Evolutionary conservation across 2,329 filamentous ascomycete species (phyloP).

Genomic region (Cladophialophora psammophila): DNA sequence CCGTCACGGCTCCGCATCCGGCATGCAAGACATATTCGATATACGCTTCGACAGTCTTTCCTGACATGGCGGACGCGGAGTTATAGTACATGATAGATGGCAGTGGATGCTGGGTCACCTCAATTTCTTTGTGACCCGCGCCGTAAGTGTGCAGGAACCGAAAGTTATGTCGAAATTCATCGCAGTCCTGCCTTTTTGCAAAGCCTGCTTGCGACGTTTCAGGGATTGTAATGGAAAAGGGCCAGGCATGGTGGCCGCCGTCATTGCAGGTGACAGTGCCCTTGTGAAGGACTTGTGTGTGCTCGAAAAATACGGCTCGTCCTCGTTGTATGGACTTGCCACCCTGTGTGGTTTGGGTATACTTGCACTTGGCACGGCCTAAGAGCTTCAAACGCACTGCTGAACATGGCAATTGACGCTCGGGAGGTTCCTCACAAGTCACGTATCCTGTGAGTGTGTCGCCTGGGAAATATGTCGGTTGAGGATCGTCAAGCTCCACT

Average conservation of each 20-base stretch:
- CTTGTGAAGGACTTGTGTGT: no score
- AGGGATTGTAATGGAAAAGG: no score
- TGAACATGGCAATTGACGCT: neutral
- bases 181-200: neutral
- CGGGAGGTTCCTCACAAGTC: neutral
- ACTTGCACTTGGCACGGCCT: slow-evolving; percentile 2
- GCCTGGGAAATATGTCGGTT: slow-evolving; percentile 6
- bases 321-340: no score
- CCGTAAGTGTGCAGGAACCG: neutral
- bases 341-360: no score
- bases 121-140: neutral
- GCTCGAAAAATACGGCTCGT: no score
- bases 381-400: slow-evolving; percentile 6
- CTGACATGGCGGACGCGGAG: neutral
- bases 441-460: slow-evolving; percentile 9
- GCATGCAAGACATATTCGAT: slow-evolving; percentile 14
- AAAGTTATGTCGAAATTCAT: neutral
- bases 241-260: neutral
- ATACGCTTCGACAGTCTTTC: slow-evolving; percentile 2
- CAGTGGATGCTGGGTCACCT: slow-evolving; percentile 2
- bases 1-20: neutral
- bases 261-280: slow-evolving; percentile 9
- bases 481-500: neutral
- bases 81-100: slow-evolving; percentile 13
- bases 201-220: neutral